phyloP scores from a whole-genome alignment of 2,329 filamentous ascomycete genomes.

The Grosmannia penicillata region DNA sequence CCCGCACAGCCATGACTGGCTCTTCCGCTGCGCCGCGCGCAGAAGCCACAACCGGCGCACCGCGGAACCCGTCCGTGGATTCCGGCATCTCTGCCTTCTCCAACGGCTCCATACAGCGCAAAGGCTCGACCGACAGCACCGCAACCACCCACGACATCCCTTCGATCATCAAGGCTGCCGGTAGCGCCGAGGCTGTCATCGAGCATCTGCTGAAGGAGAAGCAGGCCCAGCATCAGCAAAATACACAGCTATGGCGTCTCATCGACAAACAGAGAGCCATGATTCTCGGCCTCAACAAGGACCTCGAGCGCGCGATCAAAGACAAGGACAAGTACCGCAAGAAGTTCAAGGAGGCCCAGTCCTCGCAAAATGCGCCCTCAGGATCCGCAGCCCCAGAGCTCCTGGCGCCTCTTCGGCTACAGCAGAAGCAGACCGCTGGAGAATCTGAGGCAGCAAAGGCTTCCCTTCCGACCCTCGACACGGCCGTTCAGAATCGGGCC shows the following conservation, averaged over 20 bases:
- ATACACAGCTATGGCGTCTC: conserved; percentile 82
- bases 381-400: conserved; percentile 7
- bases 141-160: conserved; percentile 61
- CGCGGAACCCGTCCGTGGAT: conserved; percentile 79
- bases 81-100: conserved; percentile 77
- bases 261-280: conserved; percentile 94
- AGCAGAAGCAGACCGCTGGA: neutral
- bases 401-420: neutral
- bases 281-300: conserved; percentile 87
- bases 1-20: conserved; percentile 31
- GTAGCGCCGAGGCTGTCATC: conserved; percentile 79
- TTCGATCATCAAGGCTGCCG: conserved; percentile 66
- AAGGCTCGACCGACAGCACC: conserved; percentile 35
- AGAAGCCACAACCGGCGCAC: conserved; percentile 25
- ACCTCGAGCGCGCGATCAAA: conserved; percentile 77
- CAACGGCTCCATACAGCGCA: conserved; percentile 40
- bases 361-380: conserved; percentile 14
- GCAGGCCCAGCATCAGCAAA: conserved; percentile 74
- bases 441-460: neutral
- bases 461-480: too few species aligned
- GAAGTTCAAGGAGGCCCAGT: conserved; percentile 65
- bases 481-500: too few species aligned
- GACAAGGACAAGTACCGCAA: conserved; percentile 90
- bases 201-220: conserved; percentile 85
- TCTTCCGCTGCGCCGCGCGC: conserved; percentile 24